Evolutionary conservation across 2,329 filamentous ascomycete genomes (phyloP), one percentile per base, ranked within the genome.

Genomic region (Colletotrichum tropicale): DNA sequence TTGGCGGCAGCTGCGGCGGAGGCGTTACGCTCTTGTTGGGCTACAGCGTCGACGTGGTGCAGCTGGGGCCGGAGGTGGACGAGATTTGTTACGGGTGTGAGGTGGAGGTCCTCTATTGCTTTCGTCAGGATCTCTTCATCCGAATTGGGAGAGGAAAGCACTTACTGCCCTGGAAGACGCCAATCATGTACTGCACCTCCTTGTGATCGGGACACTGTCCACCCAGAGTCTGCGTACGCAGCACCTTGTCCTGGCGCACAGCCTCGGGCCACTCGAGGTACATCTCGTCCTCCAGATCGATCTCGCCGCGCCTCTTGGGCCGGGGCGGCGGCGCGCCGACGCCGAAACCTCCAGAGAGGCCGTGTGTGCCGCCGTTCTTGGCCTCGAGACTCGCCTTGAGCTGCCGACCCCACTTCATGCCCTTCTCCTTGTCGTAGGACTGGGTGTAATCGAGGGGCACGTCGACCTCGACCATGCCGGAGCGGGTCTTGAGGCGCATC

Each of bases 1-100:
- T 64, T 64, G 32, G 61, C 61, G 82, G 86, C 81, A 43, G 86
- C 84, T 65, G 84, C 84, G 15, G 83, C 81, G 16, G 85, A 82
- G n/a, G 80, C 79, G 56, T 88, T 87, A 58, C 91, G 91, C 43
- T 94, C 92, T 71, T 95, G 90, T 80, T 98, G 95, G 62, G 93
- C 89, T 61, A 92, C 86, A 5, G 97, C 96, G 85, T 98, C 97
- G 79, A 98, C 89, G 85, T 98, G 96, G 85, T 98, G 95, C 76
- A 98, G 94, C 81, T 98, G 95, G 0, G 97, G 96, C 6, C 96
- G 94, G 81, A 99, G 92, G 82, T 98, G 95, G 56, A 98, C 94
- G 60, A 98, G 91, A 3, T 95, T 94, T 55, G 93, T 92, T 61
- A 98, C 91, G 28, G 94, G 94, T 1, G 95, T 98, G 52, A 98